Evolutionary conservation across 345 rosid species (phyloP).

Genomic region (Cardamine chenopodiifolia): DNA sequence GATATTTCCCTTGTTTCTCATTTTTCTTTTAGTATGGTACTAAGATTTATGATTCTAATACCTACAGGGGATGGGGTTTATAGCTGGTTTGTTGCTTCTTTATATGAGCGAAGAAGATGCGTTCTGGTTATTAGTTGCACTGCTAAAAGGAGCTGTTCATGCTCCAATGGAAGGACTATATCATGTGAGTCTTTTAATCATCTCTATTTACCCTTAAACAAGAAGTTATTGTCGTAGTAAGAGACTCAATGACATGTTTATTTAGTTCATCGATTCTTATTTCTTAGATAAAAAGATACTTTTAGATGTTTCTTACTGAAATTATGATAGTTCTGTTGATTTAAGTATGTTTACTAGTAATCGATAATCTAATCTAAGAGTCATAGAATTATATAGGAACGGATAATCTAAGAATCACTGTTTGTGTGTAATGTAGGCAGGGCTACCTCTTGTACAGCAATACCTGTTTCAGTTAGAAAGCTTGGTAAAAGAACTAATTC

Average conservation of each 20-base stretch:
- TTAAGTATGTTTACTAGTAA: not conserved
- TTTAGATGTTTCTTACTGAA: not conserved
- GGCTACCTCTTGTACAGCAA: slow-evolving; percentile 97
- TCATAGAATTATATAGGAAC: not conserved
- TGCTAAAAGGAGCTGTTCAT: slow-evolving; percentile 95
- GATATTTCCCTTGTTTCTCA: not conserved
- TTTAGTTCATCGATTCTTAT: not conserved
- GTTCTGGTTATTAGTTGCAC: slow-evolving; percentile 95
- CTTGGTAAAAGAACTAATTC: slow-evolving; percentile 77
- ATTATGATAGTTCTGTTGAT: not conserved
- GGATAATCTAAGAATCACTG: slow-evolving; percentile 3
- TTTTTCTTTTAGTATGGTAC: slow-evolving; percentile 2
- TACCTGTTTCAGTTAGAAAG: slow-evolving; percentile 82
- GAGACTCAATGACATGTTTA: not conserved
- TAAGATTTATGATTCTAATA: slow-evolving; percentile 17
- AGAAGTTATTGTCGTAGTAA: not conserved
- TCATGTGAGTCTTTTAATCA: slow-evolving; percentile 53
- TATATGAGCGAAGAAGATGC: slow-evolving; percentile 99
- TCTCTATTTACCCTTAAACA: not conserved
- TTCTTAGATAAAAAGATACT: not conserved
- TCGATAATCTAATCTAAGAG: not conserved
- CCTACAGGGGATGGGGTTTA: slow-evolving; percentile 94
- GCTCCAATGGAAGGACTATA: slow-evolving; percentile 98
- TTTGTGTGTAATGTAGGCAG: slow-evolving; percentile 56
- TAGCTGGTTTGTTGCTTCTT: slow-evolving; percentile 89